Percentiles rank a stretch among this genome's conserved stretches.
Conservation (phyloP, 768 basidiomycete species). For the Cantharellus anzutake region DNA sequence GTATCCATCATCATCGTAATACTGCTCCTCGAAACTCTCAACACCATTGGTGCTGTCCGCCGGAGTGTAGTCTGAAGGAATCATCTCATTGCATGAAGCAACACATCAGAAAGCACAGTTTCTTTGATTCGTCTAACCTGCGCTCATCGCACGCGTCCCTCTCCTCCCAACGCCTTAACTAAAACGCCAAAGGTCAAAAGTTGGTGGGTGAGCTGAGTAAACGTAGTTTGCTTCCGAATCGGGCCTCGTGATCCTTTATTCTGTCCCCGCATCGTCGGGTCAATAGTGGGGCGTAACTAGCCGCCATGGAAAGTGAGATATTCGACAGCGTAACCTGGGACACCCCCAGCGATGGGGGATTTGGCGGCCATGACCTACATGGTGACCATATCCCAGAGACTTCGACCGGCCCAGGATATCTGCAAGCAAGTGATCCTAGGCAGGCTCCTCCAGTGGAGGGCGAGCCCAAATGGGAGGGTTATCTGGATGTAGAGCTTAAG, state of each 20-base stretch:
- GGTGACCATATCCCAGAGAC: slow-evolving; percentile 54
- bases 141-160: not conserved
- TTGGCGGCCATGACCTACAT: slow-evolving; percentile 38
- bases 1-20: slow-evolving; percentile 28
- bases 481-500: slow-evolving; percentile 61
- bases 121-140: not conserved
- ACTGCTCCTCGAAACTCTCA: slow-evolving; percentile 14
- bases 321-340: slow-evolving; percentile 91
- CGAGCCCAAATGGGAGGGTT: slow-evolving; percentile 83
- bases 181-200: too few relatives aligned
- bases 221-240: too few relatives aligned
- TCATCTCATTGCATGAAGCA: too few relatives aligned
- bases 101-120: too few relatives aligned
- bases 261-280: not conserved
- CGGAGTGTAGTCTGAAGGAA: too few relatives aligned
- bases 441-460: too few relatives aligned
- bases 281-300: not conserved
- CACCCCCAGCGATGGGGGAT: slow-evolving; percentile 35
- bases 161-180: not conserved
- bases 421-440: not conserved
- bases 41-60: not conserved
- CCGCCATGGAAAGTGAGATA: slow-evolving; percentile 37
- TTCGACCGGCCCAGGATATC: slow-evolving; percentile 32
- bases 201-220: too few relatives aligned
- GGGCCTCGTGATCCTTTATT: not conserved